Base-by-base conservation (phyloP, 225 moss, liverwort and hornwort genomes). In the Sphagnum tenellum region DNA sequence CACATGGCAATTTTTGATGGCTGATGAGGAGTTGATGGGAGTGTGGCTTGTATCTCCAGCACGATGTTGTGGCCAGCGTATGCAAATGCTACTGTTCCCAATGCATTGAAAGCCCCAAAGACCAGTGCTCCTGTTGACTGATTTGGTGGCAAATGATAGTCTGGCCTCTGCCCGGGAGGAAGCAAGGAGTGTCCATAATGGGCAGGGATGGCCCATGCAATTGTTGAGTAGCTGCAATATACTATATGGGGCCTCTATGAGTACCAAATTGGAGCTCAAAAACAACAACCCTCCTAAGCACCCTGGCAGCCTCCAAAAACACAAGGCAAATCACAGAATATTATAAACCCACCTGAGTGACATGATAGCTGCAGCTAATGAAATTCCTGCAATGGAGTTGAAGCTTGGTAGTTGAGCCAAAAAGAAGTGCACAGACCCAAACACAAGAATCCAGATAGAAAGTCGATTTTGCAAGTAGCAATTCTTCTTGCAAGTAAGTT, bases 21-120 rank as follows among this genome's bases (percentile, higher is more conserved):
- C 49, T 2, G 69, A 29, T 67, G 50, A 2, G 13, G 29, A 47
- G 75, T 69, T 5, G 76, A 72, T 55, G 79, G 79, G 29, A 80
- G 64, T 8, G 79, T 72, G 45, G 75, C 65, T 58, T 80, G 79
- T 48, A 80, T 80, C 56, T 80, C 79, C 5, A 80, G 49, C 45
- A 75, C 79, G 13, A 80, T 66, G 45, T 76, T 80, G 66, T 80
- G 76, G 3, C 79, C 79, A n/a, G 66, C 79, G 56, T 76, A 80
- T 0, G 79, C 79, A 13, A 76, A 76, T 3, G 76, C 76, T 3
- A 75, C 63, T 9, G 45, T 59, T 57, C 79, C 79, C 49, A 79
- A 46, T 5, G 79, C 12, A 44, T 3, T 55, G 45, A 79, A 54
- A 6, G 3, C 66, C 4, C 73, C 70, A 12, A 78, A 73, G 1